Base-by-base conservation (phyloP, 768 basidiomycete genomes). In the Mycena epipterygia region DNA sequence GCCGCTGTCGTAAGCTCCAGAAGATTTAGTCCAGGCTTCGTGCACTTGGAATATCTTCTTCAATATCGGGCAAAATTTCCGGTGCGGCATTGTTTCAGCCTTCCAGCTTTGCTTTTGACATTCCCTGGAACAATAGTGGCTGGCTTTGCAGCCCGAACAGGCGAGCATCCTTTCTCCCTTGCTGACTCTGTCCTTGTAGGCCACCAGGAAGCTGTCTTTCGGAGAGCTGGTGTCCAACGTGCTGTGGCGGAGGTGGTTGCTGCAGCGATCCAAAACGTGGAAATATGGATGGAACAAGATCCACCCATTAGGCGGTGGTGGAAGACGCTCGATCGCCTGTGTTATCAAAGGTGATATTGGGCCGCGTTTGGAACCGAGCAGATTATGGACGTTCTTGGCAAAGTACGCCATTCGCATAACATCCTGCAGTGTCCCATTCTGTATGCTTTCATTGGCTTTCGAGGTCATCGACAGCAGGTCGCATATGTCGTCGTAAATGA, bases 171-270 rank as follows among this genome's bases (percentile, higher is more conserved):
- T 42, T 44, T 46, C 59, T 4, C 44, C 30, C 21, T 23, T 8
- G 1, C 14, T 23, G 42, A 60, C 29, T 33, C 44, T 60, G 41
- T 46, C n/a, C 30, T 32, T 46, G 44, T 30, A 30, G 3, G 21
- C 30, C 11, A 60, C 19, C n/a, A 11, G 25, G 30, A 60, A 60
- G 30, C 19, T 25, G 37, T 27, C 39, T 27, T 25, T 25, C n/a
- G 42, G 41, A 21, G 41, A 21, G 44, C n/a, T 46, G 41, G n/a
- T 17, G 32, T 46, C 59, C 41, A 23, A 30, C 9, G 29, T 48
- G 44, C 59, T 60, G 59, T 60, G 59, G 21, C 59, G 59, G 11
- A 60, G 59, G 16, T 60, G 59, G 30, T 60, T 60, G 44, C 59
- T 48, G 42, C 59, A 60, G 3, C 59, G 44, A 33, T 60, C 59